Evolutionary conservation across 805 yeast species (phyloP).

Genomic region (Lipomyces japonicus): DNA sequence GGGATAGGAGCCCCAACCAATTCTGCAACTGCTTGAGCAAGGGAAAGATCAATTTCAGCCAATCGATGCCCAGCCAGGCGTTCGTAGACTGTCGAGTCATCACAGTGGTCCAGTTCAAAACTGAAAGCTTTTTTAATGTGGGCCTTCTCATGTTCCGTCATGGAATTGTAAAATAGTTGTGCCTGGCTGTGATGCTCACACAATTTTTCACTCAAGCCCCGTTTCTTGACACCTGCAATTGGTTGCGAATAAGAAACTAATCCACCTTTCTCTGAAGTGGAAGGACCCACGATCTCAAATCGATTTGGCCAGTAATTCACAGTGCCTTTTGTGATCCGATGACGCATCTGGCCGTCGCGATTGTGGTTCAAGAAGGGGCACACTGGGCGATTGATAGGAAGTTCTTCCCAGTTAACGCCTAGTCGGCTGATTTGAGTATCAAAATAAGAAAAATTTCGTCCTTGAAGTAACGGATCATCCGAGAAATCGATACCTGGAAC

Average conservation of each 20-base stretch:
- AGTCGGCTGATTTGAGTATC: constrained; percentile 8
- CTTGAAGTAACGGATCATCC: constrained; percentile 10
- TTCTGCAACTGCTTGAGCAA: constrained; percentile 4
- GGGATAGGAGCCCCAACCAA: constrained; percentile 7
- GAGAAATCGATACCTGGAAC: constrained; percentile 12
- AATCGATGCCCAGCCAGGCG: constrained; percentile 1
- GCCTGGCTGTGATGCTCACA: constrained; percentile 5
- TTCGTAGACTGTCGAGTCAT: constrained; percentile 6
- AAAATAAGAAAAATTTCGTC: constrained; percentile 11
- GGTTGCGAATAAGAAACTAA: constrained; percentile 1
- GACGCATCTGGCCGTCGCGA: constrained; percentile 8
- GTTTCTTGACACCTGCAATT: constrained; percentile 4
- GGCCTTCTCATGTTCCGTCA: constrained; percentile 5
- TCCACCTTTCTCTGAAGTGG: not conserved
- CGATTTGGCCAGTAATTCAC: constrained; percentile 14
- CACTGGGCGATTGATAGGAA: constrained; percentile 9
- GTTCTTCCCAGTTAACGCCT: constrained; percentile 8
- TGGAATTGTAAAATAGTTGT: constrained; percentile 5
- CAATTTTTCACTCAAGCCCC: constrained; percentile 1
- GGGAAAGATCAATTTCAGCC: constrained; percentile 1
- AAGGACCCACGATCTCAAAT: not conserved
- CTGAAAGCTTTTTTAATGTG: constrained; percentile 5
- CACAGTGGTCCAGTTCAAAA: constrained; percentile 9
- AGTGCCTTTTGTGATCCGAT: constrained; percentile 5
- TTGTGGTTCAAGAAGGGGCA: constrained; percentile 6